Evolutionary conservation across 2,329 filamentous ascomycete species (phyloP).

Genomic region (Whalleya microplaca): DNA sequence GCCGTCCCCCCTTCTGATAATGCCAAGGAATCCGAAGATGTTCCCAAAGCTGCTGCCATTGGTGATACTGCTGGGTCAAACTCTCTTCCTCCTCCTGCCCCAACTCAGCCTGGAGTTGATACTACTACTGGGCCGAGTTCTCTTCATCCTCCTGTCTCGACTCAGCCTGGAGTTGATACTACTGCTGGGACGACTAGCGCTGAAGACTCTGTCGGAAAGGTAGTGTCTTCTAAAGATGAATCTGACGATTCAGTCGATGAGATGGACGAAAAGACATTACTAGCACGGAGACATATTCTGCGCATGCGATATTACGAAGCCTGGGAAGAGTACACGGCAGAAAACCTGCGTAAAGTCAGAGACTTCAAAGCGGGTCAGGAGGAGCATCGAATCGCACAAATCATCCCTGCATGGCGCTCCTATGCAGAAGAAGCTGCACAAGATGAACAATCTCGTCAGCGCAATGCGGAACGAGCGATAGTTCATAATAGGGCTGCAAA

Average conservation of each 20-base stretch:
- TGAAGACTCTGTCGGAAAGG: background rate
- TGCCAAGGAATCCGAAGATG: background rate
- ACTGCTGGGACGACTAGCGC: background rate
- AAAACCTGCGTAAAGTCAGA: slow-evolving; percentile 28
- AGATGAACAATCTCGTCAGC: slow-evolving; percentile 22
- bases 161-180: slow-evolving; percentile 10
- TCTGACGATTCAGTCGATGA: slow-evolving; percentile 19
- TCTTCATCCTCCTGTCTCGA: no score
- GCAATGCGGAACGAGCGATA: slow-evolving; percentile 25
- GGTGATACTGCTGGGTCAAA: background rate
- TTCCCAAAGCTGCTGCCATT: background rate
- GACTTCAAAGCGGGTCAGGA: slow-evolving; percentile 28
- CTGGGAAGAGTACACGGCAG: slow-evolving; percentile 36
- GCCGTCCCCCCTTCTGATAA: slow-evolving; percentile 1
- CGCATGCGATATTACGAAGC: slow-evolving; percentile 39
- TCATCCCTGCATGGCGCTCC: slow-evolving; percentile 28
- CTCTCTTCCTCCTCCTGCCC: background rate
- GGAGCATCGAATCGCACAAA: slow-evolving; percentile 15
- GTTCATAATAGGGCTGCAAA: slow-evolving; percentile 28
- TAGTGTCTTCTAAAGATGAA: background rate
- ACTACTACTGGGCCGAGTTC: background rate
- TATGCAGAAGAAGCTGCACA: slow-evolving; percentile 16
- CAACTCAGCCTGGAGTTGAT: background rate
- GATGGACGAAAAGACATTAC: slow-evolving; percentile 35
- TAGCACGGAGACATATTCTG: slow-evolving; percentile 39